A percentile compares a stretch with the other conserved stretches of the same genome.
phyloP scores from a whole-genome alignment of 2,329 filamentous ascomycete species.

The Stenocarpella maydis region DNA sequence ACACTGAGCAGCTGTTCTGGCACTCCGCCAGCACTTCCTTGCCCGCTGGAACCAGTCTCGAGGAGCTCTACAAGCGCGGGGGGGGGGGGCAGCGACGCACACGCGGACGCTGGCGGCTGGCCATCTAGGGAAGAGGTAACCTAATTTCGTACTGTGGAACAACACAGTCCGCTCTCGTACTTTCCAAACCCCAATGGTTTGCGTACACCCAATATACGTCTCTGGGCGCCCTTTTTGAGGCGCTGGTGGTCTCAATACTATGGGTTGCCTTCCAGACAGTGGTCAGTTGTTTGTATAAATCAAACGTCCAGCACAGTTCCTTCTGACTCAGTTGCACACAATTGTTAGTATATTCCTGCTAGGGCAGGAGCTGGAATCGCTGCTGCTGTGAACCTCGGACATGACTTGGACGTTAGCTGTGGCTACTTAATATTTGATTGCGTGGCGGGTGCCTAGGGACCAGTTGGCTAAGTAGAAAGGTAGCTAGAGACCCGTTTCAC shows the following conservation, averaged over 20 bases:
- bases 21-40: slow-evolving; percentile 60
- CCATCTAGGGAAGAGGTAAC: slow-evolving; percentile 10
- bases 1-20: slow-evolving; percentile 61
- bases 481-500: neutral
- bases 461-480: too few species aligned
- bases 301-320: too few species aligned
- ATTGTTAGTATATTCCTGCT: too few species aligned
- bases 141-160: too few species aligned
- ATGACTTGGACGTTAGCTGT: too few species aligned
- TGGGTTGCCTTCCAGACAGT: neutral
- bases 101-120: slow-evolving; percentile 59
- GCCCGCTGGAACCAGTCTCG: slow-evolving; percentile 47
- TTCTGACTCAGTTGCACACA: neutral
- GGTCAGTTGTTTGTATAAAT: too few species aligned
- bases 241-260: too few species aligned
- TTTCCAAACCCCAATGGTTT: neutral
- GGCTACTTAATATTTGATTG: too few species aligned
- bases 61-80: slow-evolving; percentile 55
- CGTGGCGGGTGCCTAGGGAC: too few species aligned
- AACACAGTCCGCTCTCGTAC: too few species aligned
- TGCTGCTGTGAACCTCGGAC: too few species aligned
- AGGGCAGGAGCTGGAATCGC: neutral
- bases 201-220: too few species aligned
- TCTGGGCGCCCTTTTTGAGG: neutral
- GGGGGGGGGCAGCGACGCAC: slow-evolving; percentile 49